phyloP scores from a whole-genome alignment of 768 basidiomycete genomes.

The Kockovaella imperatae region DNA sequence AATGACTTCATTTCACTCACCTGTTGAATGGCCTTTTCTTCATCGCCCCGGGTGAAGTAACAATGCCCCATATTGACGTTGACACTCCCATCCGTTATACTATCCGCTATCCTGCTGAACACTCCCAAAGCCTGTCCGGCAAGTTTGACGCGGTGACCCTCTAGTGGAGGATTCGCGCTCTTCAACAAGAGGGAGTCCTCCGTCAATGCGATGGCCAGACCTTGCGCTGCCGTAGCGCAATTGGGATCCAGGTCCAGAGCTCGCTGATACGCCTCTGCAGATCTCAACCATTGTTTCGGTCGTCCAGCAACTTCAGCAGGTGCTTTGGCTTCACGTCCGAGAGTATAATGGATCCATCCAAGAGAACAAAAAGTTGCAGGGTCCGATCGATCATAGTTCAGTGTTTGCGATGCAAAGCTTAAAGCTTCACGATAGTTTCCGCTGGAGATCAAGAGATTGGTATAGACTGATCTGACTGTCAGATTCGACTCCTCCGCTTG shows the following conservation, averaged over 20 bases:
- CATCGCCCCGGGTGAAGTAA: conserved; percentile 85
- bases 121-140: conserved; percentile 80
- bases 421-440: conserved; percentile 55
- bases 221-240: conserved; percentile 90
- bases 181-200: conserved; percentile 73
- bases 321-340: conserved; percentile 70
- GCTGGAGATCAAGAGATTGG: conserved; percentile 79
- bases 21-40: conserved; percentile 89
- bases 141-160: conserved; percentile 55
- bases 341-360: conserved; percentile 76
- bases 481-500: conserved; percentile 67
- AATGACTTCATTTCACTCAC: conserved; percentile 52
- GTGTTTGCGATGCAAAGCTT: conserved; percentile 80
- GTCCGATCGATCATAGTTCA: conserved; percentile 79
- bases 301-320: conserved; percentile 59
- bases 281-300: conserved; percentile 64
- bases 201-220: conserved; percentile 84
- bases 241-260: conserved; percentile 73
- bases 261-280: conserved; percentile 88
- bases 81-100: conserved; percentile 70
- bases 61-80: conserved; percentile 97
- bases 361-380: conserved; percentile 84
- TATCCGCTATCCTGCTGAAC: conserved; percentile 85
- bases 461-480: conserved; percentile 87
- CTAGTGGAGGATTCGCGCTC: conserved; percentile 49